Conservation (phyloP, 768 basidiomycete genomes). For the Leccinum subtestaceum region DNA sequence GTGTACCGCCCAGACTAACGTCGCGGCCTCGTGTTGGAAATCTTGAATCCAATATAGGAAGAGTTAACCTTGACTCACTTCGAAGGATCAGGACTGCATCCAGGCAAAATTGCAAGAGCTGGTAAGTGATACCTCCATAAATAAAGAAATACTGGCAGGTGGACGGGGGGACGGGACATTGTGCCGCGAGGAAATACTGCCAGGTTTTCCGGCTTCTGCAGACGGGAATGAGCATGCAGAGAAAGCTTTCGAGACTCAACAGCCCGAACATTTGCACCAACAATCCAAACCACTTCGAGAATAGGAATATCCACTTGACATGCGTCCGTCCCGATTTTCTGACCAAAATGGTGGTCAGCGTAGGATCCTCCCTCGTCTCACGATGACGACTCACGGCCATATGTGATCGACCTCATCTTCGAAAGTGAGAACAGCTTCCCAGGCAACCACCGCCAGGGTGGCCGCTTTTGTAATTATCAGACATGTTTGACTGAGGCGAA, state of each 20-base stretch:
- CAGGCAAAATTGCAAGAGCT: conserved; percentile 14
- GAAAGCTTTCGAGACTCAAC: not conserved
- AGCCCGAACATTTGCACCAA: conserved; percentile 12
- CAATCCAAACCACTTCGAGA: conserved; percentile 25
- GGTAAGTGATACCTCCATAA: conserved; percentile 4
- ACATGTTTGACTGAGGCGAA: not conserved
- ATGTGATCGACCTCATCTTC: conserved; percentile 17
- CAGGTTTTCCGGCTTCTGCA: conserved; percentile 6
- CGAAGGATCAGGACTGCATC: conserved; percentile 17
- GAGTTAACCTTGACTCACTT: conserved; percentile 12
- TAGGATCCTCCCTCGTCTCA: not conserved
- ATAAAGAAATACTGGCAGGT: conserved; percentile 4
- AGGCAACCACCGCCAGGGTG: conserved; percentile 7
- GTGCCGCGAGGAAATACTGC: not conserved
- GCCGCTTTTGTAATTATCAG: conserved; percentile 10
- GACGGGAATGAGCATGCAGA: conserved; percentile 2
- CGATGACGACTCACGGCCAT: conserved; percentile 20
- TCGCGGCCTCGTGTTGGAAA: not conserved
- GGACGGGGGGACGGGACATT: not conserved
- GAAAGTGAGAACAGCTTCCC: conserved; percentile 19
- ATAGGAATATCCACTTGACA: conserved; percentile 22
- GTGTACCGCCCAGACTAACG: conserved; percentile 17
- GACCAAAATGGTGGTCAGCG: not conserved
- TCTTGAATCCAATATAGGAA: not conserved
- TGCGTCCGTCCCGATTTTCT: conserved; percentile 9